Percentiles rank a stretch among this genome's conserved stretches.
These are phyloP conservation scores for Ramalina intermedia DNA, from an alignment of 495 filamentous ascomycete genomes.

Conservation along the genomic window DNA sequence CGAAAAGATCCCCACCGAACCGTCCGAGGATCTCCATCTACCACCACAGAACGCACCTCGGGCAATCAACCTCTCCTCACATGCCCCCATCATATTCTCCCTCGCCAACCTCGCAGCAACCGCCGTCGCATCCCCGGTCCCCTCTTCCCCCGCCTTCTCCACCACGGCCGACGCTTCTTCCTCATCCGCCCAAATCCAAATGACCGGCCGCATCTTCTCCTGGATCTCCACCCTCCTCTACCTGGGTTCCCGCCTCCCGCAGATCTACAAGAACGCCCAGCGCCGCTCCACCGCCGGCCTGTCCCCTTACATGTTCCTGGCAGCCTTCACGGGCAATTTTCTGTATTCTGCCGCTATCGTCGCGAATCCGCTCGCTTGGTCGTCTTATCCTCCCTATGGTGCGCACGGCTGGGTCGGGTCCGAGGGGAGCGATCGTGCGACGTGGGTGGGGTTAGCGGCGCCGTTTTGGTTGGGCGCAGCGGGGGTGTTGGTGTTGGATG, in stretches of 20 bases:
- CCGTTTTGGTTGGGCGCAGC: conserved; percentile 63
- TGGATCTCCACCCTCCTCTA: conserved; percentile 56
- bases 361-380: conserved; percentile 56
- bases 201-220: conserved; percentile 42
- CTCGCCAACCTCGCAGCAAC: conserved; percentile 19
- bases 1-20: too few species aligned
- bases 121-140: neutral
- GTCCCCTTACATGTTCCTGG: conserved; percentile 52
- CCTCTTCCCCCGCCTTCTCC: neutral
- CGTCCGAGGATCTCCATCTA: too few species aligned
- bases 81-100: neutral
- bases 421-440: conserved; percentile 39
- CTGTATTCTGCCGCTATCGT: conserved; percentile 56
- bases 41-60: neutral
- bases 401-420: conserved; percentile 49
- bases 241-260: conserved; percentile 55
- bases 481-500: conserved; percentile 53
- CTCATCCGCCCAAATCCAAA: conserved; percentile 23
- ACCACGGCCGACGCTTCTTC: conserved; percentile 7
- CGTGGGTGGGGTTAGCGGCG: conserved; percentile 44
- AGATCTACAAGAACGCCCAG: conserved; percentile 52
- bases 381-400: conserved; percentile 44
- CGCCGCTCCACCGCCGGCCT: conserved; percentile 57
- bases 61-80: neutral
- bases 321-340: conserved; percentile 58